Conservation (phyloP, 2,329 filamentous ascomycete genomes). For the Aspergillus tubingensis region DNA sequence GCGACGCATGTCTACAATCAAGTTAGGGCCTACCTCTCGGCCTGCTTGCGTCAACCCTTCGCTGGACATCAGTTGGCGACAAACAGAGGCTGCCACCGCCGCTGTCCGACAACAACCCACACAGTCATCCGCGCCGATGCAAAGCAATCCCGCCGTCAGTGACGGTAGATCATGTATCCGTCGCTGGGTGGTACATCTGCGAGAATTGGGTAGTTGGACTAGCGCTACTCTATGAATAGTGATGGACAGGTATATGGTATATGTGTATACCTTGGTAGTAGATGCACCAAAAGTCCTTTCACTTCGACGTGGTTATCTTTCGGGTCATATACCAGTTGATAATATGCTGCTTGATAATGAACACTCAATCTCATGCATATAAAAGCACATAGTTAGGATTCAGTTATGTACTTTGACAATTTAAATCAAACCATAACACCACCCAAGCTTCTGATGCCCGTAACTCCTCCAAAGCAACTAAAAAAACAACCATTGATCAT, state of each 20-base stretch:
- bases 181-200: background rate
- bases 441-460: background rate
- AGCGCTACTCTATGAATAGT: background rate
- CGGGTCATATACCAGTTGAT: too few relatives aligned
- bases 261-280: background rate
- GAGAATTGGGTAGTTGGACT: background rate
- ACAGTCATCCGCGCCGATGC: background rate
- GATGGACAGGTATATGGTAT: background rate
- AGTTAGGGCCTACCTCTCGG: background rate
- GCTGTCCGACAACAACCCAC: background rate
- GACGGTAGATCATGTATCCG: background rate
- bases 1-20: too few relatives aligned
- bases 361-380: too few relatives aligned
- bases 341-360: too few relatives aligned
- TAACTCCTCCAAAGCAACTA: too few relatives aligned
- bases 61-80: background rate
- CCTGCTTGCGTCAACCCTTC: background rate
- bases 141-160: background rate
- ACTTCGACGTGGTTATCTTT: background rate
- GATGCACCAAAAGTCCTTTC: background rate
- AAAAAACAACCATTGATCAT: too few relatives aligned
- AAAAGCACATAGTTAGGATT: too few relatives aligned
- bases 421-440: background rate
- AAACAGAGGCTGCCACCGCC: background rate
- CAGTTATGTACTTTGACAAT: too few relatives aligned